phyloP scores from a whole-genome alignment of 352 stramenopile species.

The Pythium folliculosum region DNA sequence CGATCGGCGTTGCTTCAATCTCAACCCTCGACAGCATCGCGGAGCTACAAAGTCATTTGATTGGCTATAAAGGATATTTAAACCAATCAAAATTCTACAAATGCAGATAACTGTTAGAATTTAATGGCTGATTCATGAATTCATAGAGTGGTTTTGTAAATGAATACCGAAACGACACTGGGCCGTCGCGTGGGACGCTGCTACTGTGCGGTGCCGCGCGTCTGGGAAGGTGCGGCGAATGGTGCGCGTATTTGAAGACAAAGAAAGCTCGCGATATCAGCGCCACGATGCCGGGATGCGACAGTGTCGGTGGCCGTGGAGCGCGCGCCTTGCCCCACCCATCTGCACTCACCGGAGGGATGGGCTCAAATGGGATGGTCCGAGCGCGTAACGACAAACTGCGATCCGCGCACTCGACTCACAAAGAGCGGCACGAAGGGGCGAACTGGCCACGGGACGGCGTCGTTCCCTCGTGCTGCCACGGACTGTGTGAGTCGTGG shows the following conservation, averaged over 20 bases:
- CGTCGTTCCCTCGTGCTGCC: background rate
- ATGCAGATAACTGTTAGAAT: background rate
- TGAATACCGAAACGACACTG: constrained; percentile 18
- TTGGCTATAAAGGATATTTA: background rate
- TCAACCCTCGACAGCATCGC: background rate
- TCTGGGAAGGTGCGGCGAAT: constrained; percentile 10
- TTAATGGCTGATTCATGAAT: background rate
- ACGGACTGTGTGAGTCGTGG: too few species aligned
- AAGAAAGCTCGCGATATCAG: background rate
- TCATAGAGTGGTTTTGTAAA: background rate
- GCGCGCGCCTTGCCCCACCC: too few species aligned
- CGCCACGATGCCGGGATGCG: background rate
- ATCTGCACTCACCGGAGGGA: too few species aligned
- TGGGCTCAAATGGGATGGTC: background rate
- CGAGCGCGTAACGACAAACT: background rate
- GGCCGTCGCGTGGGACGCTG: background rate
- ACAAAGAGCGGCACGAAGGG: background rate
- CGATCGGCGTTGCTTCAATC: background rate
- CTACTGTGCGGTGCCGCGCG: background rate
- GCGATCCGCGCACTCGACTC: background rate
- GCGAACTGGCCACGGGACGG: background rate
- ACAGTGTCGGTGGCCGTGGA: background rate
- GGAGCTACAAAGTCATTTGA: background rate
- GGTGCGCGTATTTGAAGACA: background rate
- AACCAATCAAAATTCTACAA: background rate